Evolutionary conservation across 1,139 yeast genomes (phyloP).

Genomic region (Candida neerlandica): DNA sequence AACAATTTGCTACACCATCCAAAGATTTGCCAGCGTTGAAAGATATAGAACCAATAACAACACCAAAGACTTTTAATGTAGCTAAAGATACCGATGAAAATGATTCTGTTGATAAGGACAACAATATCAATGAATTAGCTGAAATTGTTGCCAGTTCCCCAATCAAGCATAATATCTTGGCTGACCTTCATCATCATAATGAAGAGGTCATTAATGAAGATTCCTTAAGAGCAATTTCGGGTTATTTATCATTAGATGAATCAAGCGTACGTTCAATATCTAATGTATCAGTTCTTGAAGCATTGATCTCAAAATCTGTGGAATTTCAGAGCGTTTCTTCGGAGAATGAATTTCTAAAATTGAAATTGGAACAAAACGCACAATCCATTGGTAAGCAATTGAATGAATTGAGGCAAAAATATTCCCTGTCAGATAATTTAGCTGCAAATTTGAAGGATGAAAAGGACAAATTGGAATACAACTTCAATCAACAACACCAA

Average conservation of each 20-base stretch:
- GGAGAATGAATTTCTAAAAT: slow-evolving; percentile 51
- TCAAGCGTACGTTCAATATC: slow-evolving; percentile 15
- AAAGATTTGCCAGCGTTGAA: slow-evolving; percentile 47
- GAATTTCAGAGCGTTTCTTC: slow-evolving; percentile 54
- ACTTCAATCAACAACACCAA: slow-evolving; percentile 21
- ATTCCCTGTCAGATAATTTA: slow-evolving; percentile 15
- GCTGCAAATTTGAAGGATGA: slow-evolving; percentile 21
- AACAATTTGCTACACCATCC: slow-evolving; percentile 45
- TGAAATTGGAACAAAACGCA: slow-evolving; percentile 54
- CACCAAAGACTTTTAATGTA: slow-evolving; percentile 46
- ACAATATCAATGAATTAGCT: slow-evolving; percentile 1
- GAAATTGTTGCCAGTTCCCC: slow-evolving; percentile 25
- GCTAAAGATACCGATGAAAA: slow-evolving; percentile 48
- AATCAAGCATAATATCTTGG: slow-evolving; percentile 14
- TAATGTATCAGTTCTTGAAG: slow-evolving; percentile 28
- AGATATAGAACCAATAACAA: slow-evolving; percentile 45
- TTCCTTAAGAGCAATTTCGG: slow-evolving; percentile 20
- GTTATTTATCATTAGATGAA: slow-evolving; percentile 29
- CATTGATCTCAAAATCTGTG: slow-evolving; percentile 45
- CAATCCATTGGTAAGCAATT: slow-evolving; percentile 27
- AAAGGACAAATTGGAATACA: slow-evolving; percentile 25
- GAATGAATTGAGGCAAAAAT: slow-evolving; percentile 28
- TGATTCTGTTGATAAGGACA: slow-evolving; percentile 24
- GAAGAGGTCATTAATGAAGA: slow-evolving; percentile 11
- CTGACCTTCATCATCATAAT: slow-evolving; percentile 1